phyloP scores from a whole-genome alignment of 2,329 filamentous ascomycete genomes.

The Tolypocladium sp. region DNA sequence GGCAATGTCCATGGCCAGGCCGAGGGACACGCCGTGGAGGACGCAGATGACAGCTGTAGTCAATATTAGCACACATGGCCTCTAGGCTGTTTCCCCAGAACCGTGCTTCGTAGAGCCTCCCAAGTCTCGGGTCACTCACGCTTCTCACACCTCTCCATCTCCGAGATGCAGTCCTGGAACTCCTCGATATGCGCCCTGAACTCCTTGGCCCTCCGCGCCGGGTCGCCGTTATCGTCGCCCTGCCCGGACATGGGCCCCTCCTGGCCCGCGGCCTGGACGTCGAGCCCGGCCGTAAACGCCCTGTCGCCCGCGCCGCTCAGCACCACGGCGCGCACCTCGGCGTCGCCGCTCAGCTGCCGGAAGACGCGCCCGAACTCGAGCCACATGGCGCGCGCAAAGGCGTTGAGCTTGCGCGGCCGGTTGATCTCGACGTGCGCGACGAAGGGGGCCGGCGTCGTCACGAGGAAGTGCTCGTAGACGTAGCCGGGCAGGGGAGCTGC shows the following conservation, averaged over 20 bases:
- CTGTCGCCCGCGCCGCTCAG: conserved; percentile 73
- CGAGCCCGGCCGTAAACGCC: conserved; percentile 80
- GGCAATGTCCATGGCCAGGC: conserved; percentile 67
- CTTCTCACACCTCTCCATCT: conserved; percentile 82
- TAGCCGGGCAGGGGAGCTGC: conserved; percentile 25
- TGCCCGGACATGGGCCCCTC: conserved; percentile 30
- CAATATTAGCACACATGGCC: background rate
- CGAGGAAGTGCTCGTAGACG: conserved; percentile 58
- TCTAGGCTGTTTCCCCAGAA: background rate
- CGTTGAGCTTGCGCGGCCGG: conserved; percentile 77
- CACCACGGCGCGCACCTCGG: conserved; percentile 66
- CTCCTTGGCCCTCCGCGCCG: conserved; percentile 51
- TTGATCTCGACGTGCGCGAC: conserved; percentile 92
- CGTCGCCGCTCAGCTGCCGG: conserved; percentile 58
- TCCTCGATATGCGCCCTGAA: conserved; percentile 63
- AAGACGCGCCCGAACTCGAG: conserved; percentile 69
- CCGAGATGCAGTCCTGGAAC: conserved; percentile 71
- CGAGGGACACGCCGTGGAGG: conserved; percentile 69
- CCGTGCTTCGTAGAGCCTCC: background rate
- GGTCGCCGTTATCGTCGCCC: conserved; percentile 35
- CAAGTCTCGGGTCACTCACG: conserved; percentile 37
- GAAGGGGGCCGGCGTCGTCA: conserved; percentile 61
- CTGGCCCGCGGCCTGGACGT: conserved; percentile 62
- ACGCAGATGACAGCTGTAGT: conserved; percentile 65
- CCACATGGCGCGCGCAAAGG: conserved; percentile 83